These are phyloP conservation scores for Phialocephala sp. DNA, from an alignment of 2,329 filamentous ascomycete species.

Conservation along the genomic window DNA sequence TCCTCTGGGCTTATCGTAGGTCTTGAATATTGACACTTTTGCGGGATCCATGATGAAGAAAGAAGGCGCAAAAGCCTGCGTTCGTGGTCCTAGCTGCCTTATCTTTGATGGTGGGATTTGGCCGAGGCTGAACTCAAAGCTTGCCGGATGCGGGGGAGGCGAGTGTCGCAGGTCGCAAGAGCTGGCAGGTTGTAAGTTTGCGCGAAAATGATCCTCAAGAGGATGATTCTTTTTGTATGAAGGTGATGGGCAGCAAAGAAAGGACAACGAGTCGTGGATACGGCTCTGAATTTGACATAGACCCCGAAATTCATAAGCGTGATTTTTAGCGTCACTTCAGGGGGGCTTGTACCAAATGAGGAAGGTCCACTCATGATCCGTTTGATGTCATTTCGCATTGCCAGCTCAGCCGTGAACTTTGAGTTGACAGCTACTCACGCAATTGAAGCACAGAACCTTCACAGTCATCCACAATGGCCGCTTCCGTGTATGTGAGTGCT, in stretches of 20 bases:
- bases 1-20: slow-evolving; percentile 42
- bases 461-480: not conserved
- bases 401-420: not conserved
- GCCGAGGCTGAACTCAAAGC: slow-evolving; percentile 6
- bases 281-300: slow-evolving; percentile 2
- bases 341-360: slow-evolving; percentile 4
- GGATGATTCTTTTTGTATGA: not conserved
- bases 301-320: slow-evolving; percentile 11
- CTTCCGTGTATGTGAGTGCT: not conserved
- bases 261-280: slow-evolving; percentile 11
- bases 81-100: slow-evolving; percentile 15
- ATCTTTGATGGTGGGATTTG: slow-evolving; percentile 13
- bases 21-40: slow-evolving; percentile 43
- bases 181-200: not conserved
- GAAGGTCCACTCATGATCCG: slow-evolving; percentile 3
- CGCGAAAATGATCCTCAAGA: not conserved
- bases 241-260: not conserved
- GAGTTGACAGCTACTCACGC: not conserved
- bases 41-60: slow-evolving; percentile 39
- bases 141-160: not conserved
- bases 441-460: not conserved
- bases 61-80: not conserved
- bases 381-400: not conserved
- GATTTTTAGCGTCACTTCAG: not conserved
- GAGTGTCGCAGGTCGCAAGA: not conserved